These are phyloP conservation scores for Agaricus subrufescens DNA, from an alignment of 768 basidiomycete genomes.

Conservation along the genomic window DNA sequence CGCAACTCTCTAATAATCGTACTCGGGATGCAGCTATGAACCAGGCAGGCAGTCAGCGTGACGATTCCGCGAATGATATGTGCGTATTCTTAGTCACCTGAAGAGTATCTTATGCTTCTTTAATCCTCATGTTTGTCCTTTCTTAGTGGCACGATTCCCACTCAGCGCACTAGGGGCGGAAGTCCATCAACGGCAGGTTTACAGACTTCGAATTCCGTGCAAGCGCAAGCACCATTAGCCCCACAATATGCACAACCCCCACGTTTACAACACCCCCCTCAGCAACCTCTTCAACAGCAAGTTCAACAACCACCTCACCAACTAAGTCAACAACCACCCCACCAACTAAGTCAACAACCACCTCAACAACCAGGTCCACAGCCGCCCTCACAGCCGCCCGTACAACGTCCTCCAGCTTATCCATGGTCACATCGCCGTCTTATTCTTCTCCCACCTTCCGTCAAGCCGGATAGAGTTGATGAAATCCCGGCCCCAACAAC, in stretches of 20 bases:
- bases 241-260: constrained; percentile 12
- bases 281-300: constrained; percentile 15
- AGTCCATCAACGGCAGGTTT: constrained; percentile 16
- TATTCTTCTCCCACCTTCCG: constrained; percentile 59
- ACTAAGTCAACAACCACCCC: constrained; percentile 14
- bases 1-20: constrained; percentile 39
- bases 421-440: constrained; percentile 84
- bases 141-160: constrained; percentile 2
- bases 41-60: constrained; percentile 26
- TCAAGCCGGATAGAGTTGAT: constrained; percentile 42
- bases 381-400: constrained; percentile 24
- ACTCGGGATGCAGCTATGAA: constrained; percentile 21
- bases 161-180: constrained; percentile 12
- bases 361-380: constrained; percentile 22
- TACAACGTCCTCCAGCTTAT: constrained; percentile 48
- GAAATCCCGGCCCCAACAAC: constrained; percentile 58
- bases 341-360: constrained; percentile 20
- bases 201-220: constrained; percentile 3
- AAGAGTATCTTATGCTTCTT: neutral
- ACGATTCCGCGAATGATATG: constrained; percentile 19
- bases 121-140: constrained; percentile 5
- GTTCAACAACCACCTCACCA: constrained; percentile 20
- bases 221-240: constrained; percentile 14
- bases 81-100: constrained; percentile 13
- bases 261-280: constrained; percentile 16